Evolutionary conservation across 140 eudicot species (phyloP), one percentile per base, ranked within the genome.

Genomic region (Anethum foeniculum): DNA sequence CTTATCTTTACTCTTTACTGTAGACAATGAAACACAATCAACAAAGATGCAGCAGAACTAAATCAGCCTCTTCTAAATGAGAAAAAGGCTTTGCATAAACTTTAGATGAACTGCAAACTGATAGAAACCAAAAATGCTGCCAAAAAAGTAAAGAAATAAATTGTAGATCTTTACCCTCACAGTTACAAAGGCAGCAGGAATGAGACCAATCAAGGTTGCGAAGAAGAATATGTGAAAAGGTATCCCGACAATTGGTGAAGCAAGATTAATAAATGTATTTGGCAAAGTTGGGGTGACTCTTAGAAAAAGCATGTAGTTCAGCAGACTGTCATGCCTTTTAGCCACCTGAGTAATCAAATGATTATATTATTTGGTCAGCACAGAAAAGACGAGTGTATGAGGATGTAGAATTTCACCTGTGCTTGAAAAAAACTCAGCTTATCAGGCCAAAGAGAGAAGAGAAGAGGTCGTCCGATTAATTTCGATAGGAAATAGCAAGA

Each of bases 131-230:
- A 58, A 18, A 23, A 23, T 56, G 65, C 13, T 21, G 65, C 28
- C 9, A 56, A 58, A 56, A 58, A 9, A n/a, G 12, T 23, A 23
- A 7, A n/a, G 2, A 58, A 8, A 54, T 67, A 34, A 34, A 15
- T 39, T 19, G 23, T 34, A 74, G 54, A 74, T 14, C 76, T 18
- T 65, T 88, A 92, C 96, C 89, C 83, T 82, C 81, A 90, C 92
- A 1, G 92, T 93, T 41, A 90, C 92, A 85, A 73, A 93, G 84
- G 96, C 94, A 83, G 96, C 97, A 21, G 96, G 96, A 85, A 93
- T 85, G 76, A 93, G 80, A 72, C 97, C 92, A 14, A 91, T 85
- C 79, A 80, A 69, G 68, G 97, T 93, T 28, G 91, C 96, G 16
- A 30, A 25, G 39, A 65, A 65, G 72, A 65, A 65, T 25, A 65